Evolutionary conservation across 2,329 filamentous ascomycete species (phyloP).

Genomic region (Huntiella savannae): DNA sequence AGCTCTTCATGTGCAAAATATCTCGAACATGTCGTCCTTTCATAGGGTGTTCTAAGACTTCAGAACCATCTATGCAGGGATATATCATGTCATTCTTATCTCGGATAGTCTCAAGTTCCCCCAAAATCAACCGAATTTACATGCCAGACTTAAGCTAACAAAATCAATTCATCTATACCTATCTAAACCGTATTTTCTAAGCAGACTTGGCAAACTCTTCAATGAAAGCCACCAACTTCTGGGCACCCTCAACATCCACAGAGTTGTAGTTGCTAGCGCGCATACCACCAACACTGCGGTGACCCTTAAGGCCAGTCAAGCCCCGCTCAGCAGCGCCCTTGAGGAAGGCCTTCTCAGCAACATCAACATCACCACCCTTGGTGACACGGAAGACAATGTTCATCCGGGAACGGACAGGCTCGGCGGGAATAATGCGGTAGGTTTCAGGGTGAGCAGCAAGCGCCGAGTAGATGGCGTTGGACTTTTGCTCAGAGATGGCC

Average conservation of each 20-base stretch:
- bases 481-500: slow-evolving; percentile 53
- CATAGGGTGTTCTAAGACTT: too few species aligned
- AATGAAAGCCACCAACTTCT: slow-evolving; percentile 49
- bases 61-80: neutral
- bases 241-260: slow-evolving; percentile 45
- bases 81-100: neutral
- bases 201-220: slow-evolving; percentile 25
- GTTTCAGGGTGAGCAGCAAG: slow-evolving; percentile 54
- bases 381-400: slow-evolving; percentile 81
- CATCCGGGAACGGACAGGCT: slow-evolving; percentile 64
- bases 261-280: slow-evolving; percentile 82
- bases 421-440: slow-evolving; percentile 64
- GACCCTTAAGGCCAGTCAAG: slow-evolving; percentile 70
- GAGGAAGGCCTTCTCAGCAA: slow-evolving; percentile 63
- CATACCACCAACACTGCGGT: slow-evolving; percentile 72
- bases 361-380: slow-evolving; percentile 39
- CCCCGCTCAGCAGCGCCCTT: slow-evolving; percentile 48
- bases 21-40: too few species aligned
- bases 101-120: neutral
- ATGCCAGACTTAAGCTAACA: too few species aligned
- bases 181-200: too few species aligned
- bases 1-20: too few species aligned
- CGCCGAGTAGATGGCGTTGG: slow-evolving; percentile 53
- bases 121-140: too few species aligned
- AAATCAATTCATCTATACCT: too few species aligned